Evolutionary conservation across 2,329 filamentous ascomycete species (phyloP).

Genomic region (Fusarium poae): DNA sequence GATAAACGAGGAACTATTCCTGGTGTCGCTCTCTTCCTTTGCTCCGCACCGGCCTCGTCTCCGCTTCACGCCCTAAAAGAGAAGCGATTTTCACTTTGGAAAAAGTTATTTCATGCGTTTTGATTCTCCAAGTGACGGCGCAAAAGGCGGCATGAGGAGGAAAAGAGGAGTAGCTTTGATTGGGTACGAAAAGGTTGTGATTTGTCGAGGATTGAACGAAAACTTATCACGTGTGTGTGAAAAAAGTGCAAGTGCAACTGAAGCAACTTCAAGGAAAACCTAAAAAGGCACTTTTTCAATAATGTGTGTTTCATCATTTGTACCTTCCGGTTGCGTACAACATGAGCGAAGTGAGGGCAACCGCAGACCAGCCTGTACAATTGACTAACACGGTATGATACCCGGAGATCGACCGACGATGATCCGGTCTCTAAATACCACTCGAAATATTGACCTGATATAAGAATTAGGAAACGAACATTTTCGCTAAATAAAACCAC

Average conservation of each 20-base stretch:
- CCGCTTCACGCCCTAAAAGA: conserved; percentile 36
- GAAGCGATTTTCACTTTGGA: conserved; percentile 33
- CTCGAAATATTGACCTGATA: neutral
- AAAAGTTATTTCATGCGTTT: conserved; percentile 25
- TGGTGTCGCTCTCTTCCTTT: conserved; percentile 41
- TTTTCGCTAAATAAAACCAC: neutral
- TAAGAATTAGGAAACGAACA: neutral
- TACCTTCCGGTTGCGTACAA: conserved; percentile 24
- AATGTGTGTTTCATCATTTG: neutral
- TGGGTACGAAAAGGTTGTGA: conserved; percentile 18
- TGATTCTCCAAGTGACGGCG: conserved; percentile 41
- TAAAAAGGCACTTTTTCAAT: conserved; percentile 21
- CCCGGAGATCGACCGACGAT: conserved; percentile 14
- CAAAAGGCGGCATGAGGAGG: conserved; percentile 36
- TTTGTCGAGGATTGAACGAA: neutral
- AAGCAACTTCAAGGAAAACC: neutral
- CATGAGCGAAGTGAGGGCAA: conserved; percentile 3
- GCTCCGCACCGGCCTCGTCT: conserved; percentile 42
- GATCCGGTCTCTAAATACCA: conserved; percentile 4
- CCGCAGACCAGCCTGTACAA: neutral
- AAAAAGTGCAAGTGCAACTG: neutral
- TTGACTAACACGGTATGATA: conserved; percentile 10
- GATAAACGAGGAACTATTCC: conserved; percentile 8
- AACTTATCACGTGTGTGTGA: neutral
- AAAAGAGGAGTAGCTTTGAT: conserved; percentile 18